phyloP scores from a whole-genome alignment of 75 land plant genomes.

The Pinus tabuliformis region DNA sequence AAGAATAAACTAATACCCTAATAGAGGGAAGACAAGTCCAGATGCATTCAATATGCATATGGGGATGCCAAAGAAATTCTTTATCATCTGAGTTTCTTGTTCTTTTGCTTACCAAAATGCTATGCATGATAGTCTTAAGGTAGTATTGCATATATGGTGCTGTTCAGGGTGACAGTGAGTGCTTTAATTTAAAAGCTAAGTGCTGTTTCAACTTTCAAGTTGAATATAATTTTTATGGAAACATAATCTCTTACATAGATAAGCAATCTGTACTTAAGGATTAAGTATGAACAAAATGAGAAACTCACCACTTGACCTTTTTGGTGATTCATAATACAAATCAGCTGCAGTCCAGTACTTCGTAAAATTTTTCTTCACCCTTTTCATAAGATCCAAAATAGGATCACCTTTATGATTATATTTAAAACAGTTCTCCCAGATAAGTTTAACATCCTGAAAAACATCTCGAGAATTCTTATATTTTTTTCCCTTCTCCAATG shows the following conservation, averaged over 20 bases:
- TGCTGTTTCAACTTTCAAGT: too few relatives aligned
- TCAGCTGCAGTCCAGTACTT: conserved; percentile 79
- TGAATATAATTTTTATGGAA: too few relatives aligned
- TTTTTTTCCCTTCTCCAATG: conserved; percentile 64
- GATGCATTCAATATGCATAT: too few relatives aligned
- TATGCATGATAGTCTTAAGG: too few relatives aligned
- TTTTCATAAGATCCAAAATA: conserved; percentile 74
- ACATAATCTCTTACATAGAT: background rate
- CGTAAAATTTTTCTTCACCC: conserved; percentile 83
- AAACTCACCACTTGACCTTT: conserved; percentile 27
- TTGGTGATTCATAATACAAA: conserved; percentile 36
- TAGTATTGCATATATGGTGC: too few relatives aligned
- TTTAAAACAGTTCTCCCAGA: conserved; percentile 87
- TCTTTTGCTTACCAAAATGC: background rate
- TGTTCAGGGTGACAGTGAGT: too few relatives aligned
- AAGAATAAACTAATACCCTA: too few relatives aligned
- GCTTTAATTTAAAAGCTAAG: too few relatives aligned
- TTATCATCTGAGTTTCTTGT: background rate
- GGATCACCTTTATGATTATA: conserved; percentile 95
- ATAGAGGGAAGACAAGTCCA: too few relatives aligned
- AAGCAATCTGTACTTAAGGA: background rate
- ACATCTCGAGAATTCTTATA: conserved; percentile 81
- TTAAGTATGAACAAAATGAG: background rate
- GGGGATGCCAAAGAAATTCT: background rate
- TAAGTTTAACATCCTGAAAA: conserved; percentile 80